phyloP scores from a whole-genome alignment of 352 stramenopile species.

The Phytophthora pseudosyringae region DNA sequence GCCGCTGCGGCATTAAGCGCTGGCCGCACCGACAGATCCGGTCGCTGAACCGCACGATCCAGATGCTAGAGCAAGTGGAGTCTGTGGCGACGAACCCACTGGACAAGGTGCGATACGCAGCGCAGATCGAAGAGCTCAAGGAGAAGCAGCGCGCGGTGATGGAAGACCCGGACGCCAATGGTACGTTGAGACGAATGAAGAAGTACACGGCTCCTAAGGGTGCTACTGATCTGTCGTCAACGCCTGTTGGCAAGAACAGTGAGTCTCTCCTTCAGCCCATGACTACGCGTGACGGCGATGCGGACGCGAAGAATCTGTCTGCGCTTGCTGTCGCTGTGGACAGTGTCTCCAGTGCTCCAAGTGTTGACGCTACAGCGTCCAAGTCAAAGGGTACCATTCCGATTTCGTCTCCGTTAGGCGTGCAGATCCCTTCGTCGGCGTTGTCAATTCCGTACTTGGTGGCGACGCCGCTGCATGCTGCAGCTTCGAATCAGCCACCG shows the following conservation, averaged over 20 bases:
- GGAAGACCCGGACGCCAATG: slow-evolving; percentile 63
- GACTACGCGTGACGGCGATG: neutral
- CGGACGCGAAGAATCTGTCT: slow-evolving; percentile 14
- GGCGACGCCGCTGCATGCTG: slow-evolving; percentile 44
- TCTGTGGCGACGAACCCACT: slow-evolving; percentile 44
- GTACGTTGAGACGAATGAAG: slow-evolving; percentile 71
- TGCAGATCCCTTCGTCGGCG: slow-evolving; percentile 28
- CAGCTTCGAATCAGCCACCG: slow-evolving; percentile 10
- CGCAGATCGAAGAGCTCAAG: slow-evolving; percentile 67
- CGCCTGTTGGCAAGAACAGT: slow-evolving; percentile 6
- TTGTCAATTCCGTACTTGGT: slow-evolving; percentile 10
- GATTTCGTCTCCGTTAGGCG: slow-evolving; percentile 16
- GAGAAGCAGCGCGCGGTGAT: slow-evolving; percentile 74
- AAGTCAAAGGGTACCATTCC: slow-evolving; percentile 1
- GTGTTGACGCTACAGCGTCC: neutral
- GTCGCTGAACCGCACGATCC: slow-evolving; percentile 69
- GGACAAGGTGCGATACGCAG: slow-evolving; percentile 58
- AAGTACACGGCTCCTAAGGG: slow-evolving; percentile 38
- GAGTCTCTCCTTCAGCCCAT: neutral
- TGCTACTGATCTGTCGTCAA: slow-evolving; percentile 10
- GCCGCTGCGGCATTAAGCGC: slow-evolving; percentile 65
- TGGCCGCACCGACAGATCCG: slow-evolving; percentile 77
- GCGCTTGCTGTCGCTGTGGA: slow-evolving; percentile 29
- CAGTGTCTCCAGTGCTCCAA: slow-evolving; percentile 9
- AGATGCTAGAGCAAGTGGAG: slow-evolving; percentile 78